phyloP scores from a whole-genome alignment of 164 flowering plant genomes.

The Saururus chinensis region DNA sequence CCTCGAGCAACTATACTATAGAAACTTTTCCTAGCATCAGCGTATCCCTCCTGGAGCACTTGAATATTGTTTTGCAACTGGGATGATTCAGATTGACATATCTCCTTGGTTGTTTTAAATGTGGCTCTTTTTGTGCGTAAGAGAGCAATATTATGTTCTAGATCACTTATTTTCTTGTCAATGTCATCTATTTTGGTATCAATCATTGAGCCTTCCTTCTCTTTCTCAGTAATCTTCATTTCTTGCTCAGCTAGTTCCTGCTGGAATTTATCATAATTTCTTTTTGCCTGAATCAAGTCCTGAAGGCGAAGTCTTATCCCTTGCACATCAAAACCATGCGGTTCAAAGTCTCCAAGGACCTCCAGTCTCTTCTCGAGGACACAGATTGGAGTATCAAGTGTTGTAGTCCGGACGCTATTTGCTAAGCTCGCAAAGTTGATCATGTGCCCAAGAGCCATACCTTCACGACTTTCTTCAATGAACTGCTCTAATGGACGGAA shows the following conservation, averaged over 20 bases:
- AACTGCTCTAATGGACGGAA: not conserved
- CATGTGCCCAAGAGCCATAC: not conserved
- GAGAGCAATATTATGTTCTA: not conserved
- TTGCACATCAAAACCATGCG: conserved; percentile 1
- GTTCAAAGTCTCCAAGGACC: not conserved
- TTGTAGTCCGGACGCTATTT: not conserved
- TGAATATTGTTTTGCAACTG: not conserved
- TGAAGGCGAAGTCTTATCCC: not conserved
- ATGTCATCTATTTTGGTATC: not conserved
- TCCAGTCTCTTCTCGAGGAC: not conserved
- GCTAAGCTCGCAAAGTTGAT: not conserved
- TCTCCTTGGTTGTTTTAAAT: not conserved
- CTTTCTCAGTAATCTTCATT: not conserved
- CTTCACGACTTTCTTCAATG: not conserved
- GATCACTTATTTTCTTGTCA: not conserved
- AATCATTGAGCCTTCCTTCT: not conserved
- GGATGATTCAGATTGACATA: not conserved
- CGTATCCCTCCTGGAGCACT: not conserved
- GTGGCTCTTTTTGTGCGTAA: not conserved
- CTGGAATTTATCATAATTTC: not conserved
- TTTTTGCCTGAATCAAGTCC: not conserved
- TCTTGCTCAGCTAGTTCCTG: not conserved
- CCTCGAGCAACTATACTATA: not conserved
- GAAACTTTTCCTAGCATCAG: not conserved
- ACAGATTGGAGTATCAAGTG: not conserved